Evolutionary conservation across 139 green algal genomes (phyloP), one percentile per base, ranked within the genome.

Genomic region (Diplosphaera chodatii): DNA sequence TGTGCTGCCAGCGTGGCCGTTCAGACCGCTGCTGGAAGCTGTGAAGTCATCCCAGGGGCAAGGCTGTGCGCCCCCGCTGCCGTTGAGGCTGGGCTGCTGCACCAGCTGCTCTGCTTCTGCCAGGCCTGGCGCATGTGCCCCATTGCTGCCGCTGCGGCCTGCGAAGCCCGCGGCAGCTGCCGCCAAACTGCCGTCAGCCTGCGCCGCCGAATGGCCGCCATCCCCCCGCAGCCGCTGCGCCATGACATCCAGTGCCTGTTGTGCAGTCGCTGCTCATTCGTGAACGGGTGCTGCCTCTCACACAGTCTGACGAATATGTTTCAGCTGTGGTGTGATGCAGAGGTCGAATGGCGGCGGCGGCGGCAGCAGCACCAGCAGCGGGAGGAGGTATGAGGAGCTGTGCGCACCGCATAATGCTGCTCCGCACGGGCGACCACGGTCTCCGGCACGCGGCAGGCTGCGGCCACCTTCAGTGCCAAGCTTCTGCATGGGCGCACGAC

Each of bases 381-480:
- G n/a, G n/a, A n/a, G n/a, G n/a, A n/a, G n/a, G n/a, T n/a, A n/a
- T n/a, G n/a, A n/a, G n/a, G n/a, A n/a, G n/a, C n/a, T n/a, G n/a
- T n/a, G n/a, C n/a, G 8, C 48, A 59, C 48, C 48, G 48, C 32
- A n/a, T 77, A 85, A 25, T 85, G 63, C 30, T 76, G 13, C 4
- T 65, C 75, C 1, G 83, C 83, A 0, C 83, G 68, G 1, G 27
- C 30, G 59, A 87, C 32, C 40, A 84, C 70, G 0, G 27, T 10
- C 0, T 63, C 21, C 6, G 78, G 81, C 64, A 91, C 25, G 8
- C 77, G 32, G 23, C 72, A 81, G 10, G 78, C 68, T 8, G 41
- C 6, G 8, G 86, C 86, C 18, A 88, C 83, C 63, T 87, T 77
- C 66, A 91, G 69, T 2, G 86, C 86, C 41, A 91, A 72, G 73